Evolutionary conservation across 257 asterid species (phyloP), one percentile per base, ranked within the genome.

Genomic region (Jacaranda copaia): DNA sequence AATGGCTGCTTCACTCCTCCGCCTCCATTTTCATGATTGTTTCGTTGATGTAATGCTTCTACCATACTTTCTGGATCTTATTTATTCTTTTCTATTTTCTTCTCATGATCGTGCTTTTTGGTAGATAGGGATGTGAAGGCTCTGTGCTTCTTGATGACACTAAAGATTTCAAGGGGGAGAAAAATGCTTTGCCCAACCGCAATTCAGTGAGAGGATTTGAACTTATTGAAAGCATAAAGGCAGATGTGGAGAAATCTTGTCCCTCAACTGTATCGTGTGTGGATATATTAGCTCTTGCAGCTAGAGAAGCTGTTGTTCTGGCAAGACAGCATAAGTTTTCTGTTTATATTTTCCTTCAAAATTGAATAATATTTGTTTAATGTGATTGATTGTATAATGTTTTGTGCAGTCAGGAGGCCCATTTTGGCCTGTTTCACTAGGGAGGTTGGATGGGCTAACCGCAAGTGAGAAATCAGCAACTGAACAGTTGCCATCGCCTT

Each of bases 121-220:
- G 15, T 49, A n/a, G n/a, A 14, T 42, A 92, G 98, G 97, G 96
- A 56, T 91, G 97, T 84, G 97, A 91, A 80, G 98, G 88, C 45
- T 93, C 98, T 0, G 77, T 93, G 55, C 93, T 93, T 59, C 88
- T 93, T 20, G 96, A 93, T 67, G 97, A 93, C 79, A 88, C 91
- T 0, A 35, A 72, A 2, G 82, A 80, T 55, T 83, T 88, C 82
- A 91, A 84, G 68, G 96, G 97, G 13, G 96, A 91, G 84, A 91
- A 93, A 76, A 88, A 82, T 56, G 93, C 96, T 64, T 56, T 67
- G 14, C 97, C 97, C 0, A 93, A 93, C 32, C 89, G 85, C 13
- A 89, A 88, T 19, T 93, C 98, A 9, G 81, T 5, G 8, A 61
- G 93, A 74, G 98, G 98, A 9, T 93, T 20, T 48, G 98, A 93